Base-by-base conservation (phyloP, 768 basidiomycete genomes). In the Lentinula sp. region DNA sequence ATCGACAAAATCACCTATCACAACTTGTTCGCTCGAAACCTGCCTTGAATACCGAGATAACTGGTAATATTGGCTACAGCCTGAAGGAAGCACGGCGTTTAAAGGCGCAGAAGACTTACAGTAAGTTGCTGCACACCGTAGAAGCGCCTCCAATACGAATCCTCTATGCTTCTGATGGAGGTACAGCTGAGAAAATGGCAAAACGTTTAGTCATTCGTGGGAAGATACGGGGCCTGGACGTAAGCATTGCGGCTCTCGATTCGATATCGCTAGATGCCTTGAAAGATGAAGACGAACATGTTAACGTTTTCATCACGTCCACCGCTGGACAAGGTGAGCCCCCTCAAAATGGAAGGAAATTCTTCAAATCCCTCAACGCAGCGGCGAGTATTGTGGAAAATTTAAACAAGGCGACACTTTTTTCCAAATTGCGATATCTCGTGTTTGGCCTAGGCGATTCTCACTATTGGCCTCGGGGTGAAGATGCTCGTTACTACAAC, bases 401-500 rank as follows among this genome's bases (percentile, higher is more conserved):
- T n/a, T n/a, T n/a, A n/a, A n/a, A 76, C 59, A 48, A 48, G 8
- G 20, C n/a, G 46, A 12, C n/a, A 48, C 77, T 81, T 4, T 77
- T 94, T 46, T 63, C 76, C 57, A 87, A 86, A 64, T 76, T 94
- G 61, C 87, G 84, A 69, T 91, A 85, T 72, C 75, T 87, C 56
- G 94, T 98, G 48, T 98, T 98, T 66, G 96, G 80, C 50, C 90
- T 99, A 86, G 97, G 97, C 63, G 97, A 99, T 73, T 95, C 91
- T 71, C 95, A 96, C 75, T 99, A 99, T 77, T 99, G 97, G 97
- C 97, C 97, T 10, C 84, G 97, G 46, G 82, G 90, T 16, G 95
- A 98, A 73, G 97, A 98, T 69, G 89, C 88, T n/a, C 91, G 93
- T 68, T 98, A 96, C 74, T 99, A 98, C 81, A 99, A 98, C 82